Evolutionary conservation across 78 protist species (phyloP), one percentile per base, ranked within the genome.

Genomic region (Tieghemostelium lacteum): DNA sequence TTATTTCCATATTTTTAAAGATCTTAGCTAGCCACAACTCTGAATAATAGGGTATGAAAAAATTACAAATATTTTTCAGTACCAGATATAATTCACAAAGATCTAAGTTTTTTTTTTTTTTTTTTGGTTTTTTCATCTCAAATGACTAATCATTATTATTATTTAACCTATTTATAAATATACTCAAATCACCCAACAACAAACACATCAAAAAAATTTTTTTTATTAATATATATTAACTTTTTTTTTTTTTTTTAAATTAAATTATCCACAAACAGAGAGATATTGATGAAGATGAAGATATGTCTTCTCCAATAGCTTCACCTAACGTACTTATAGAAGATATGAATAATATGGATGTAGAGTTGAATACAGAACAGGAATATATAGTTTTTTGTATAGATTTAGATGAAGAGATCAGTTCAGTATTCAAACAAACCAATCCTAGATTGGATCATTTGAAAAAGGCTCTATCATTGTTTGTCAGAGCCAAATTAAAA

Each of bases 341-440:
- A 24, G 28, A 33, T 3, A 69, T 69, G 55, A 36, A 64, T 39
- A 40, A 36, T 52, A 78, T 78, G 88, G 88, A 78, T 4, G 45
- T 78, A n/a, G 88, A 78, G 24, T 75, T 50, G 64, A 12, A 8
- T 20, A 4, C 4, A 57, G 88, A 78, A 67, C 88, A 78, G 55
- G 88, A 78, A 63, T 67, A 78, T 66, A 78, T 78, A 20, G 77
- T 78, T 37, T 78, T 78, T 37, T 78, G 88, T 28, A 78, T 78
- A 29, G 88, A 78, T 78, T 72, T 78, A 10, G 88, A 78, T 78
- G 88, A 78, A 40, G 88, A 78, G 75, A 78, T 78, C 0, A 36
- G 40, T 3, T 66, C 88, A 19, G 50, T 55, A 26, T 78, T 78
- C 37, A 78, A 78, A 29, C 67, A 64, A 40, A 37, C 88, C 7